Conservation (phyloP, 164 flowering plant genomes). For the Vitis amurensis region DNA sequence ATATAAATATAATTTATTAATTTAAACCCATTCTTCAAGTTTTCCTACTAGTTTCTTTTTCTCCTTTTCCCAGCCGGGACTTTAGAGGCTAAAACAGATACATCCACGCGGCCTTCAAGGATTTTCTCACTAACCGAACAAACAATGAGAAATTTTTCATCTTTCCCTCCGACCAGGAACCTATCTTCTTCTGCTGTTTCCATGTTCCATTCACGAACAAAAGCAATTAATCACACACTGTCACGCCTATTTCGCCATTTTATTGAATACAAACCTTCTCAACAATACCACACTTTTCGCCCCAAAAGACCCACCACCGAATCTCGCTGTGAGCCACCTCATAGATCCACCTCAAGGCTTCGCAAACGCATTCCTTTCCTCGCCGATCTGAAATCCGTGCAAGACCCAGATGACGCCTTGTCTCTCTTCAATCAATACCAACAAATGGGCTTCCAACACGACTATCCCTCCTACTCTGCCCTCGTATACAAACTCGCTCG, state of each 20-base stretch:
- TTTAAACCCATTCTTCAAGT: no score
- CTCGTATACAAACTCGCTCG: slow-evolving; percentile 80
- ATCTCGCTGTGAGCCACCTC: slow-evolving; percentile 25
- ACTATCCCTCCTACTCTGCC: slow-evolving; percentile 75
- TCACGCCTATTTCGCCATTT: background rate
- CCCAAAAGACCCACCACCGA: slow-evolving; percentile 15
- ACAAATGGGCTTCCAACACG: slow-evolving; percentile 59
- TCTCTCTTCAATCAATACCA: slow-evolving; percentile 49
- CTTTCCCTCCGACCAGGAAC: no score
- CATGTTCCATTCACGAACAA: slow-evolving; percentile 24
- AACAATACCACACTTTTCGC: slow-evolving; percentile 10
- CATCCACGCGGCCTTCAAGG: no score
- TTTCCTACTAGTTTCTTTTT: no score
- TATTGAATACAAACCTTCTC: slow-evolving; percentile 3
- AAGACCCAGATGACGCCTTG: slow-evolving; percentile 52
- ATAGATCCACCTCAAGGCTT: slow-evolving; percentile 14
- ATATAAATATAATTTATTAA: no score
- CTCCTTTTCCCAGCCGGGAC: no score
- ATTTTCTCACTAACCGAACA: no score
- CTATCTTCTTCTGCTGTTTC: background rate
- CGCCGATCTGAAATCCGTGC: slow-evolving; percentile 41
- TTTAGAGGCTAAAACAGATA: no score
- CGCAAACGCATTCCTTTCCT: slow-evolving; percentile 49
- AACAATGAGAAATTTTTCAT: no score
- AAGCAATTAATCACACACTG: slow-evolving; percentile 7